A percentile compares a stretch with the other conserved stretches of the same genome.
phyloP scores from a whole-genome alignment of 179 eudicot genomes.

The Camellia oleifera region DNA sequence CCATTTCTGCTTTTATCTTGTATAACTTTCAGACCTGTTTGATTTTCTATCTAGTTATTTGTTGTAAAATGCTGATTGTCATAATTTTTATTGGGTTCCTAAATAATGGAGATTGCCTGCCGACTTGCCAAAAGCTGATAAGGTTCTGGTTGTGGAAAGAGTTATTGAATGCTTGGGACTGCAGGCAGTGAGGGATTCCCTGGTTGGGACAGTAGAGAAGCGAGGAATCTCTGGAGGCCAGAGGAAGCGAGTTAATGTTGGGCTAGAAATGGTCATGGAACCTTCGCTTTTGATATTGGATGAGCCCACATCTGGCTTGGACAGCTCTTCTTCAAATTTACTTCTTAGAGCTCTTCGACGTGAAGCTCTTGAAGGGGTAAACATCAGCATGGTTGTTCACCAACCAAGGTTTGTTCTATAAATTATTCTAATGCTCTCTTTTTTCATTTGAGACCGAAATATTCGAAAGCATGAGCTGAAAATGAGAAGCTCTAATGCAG shows the following conservation, averaged over 20 bases:
- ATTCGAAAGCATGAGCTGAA: background rate
- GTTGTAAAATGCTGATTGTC: conserved; percentile 13
- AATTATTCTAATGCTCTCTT: background rate
- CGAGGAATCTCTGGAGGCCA: conserved; percentile 98
- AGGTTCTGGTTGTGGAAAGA: conserved; percentile 87
- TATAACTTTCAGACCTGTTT: background rate
- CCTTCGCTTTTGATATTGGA: conserved; percentile 94
- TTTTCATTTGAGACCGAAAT: background rate
- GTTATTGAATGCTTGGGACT: conserved; percentile 84
- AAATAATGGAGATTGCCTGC: conserved; percentile 52
- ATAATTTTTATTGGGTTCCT: conserved; percentile 5
- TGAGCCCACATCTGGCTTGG: conserved; percentile 99
- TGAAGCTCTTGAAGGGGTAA: conserved; percentile 93
- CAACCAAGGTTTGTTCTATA: conserved; percentile 77
- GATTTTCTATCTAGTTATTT: background rate
- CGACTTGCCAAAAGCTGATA: conserved; percentile 66
- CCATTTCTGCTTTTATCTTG: background rate
- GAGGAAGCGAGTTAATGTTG: conserved; percentile 91
- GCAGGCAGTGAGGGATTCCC: conserved; percentile 75
- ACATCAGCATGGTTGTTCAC: conserved; percentile 95
- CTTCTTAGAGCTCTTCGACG: conserved; percentile 84
- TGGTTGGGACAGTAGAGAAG: conserved; percentile 92
- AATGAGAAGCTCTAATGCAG: background rate
- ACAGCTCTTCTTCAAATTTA: conserved; percentile 85
- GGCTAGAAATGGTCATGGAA: conserved; percentile 98